Evolutionary conservation across 495 filamentous ascomycete genomes (phyloP).

Genomic region (Chaetomium fimeti): DNA sequence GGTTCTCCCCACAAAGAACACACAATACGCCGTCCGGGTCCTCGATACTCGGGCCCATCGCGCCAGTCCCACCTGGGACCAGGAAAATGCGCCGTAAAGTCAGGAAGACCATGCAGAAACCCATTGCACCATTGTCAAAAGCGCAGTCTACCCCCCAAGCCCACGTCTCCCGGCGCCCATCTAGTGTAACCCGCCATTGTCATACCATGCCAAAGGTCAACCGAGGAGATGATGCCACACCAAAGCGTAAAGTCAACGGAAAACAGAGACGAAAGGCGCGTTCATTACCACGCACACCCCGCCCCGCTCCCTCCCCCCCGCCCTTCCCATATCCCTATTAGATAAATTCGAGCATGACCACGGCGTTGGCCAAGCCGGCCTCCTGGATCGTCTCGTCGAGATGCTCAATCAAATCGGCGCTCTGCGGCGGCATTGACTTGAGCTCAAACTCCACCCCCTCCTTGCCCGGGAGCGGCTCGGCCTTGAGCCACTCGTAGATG

Average conservation of each 20-base stretch:
- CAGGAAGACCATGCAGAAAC: background rate
- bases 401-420: conserved; percentile 74
- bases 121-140: conserved; percentile 3
- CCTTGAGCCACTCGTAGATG: conserved; percentile 96
- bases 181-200: conserved; percentile 2
- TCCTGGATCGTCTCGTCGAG: conserved; percentile 72
- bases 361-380: conserved; percentile 85
- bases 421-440: conserved; percentile 62
- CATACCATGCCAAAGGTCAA: background rate
- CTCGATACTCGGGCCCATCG: background rate
- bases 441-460: conserved; percentile 79
- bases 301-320: background rate
- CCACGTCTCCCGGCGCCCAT: conserved; percentile 4
- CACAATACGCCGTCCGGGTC: background rate
- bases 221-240: background rate
- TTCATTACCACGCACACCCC: background rate
- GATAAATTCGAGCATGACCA: conserved; percentile 89
- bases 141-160: background rate
- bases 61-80: background rate
- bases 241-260: background rate
- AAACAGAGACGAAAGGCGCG: background rate
- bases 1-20: conserved; percentile 4
- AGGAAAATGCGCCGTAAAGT: background rate
- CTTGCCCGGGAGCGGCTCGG: conserved; percentile 72
- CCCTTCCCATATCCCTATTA: conserved; percentile 56